Conservation (phyloP, 2,329 filamentous ascomycete species). For the Clonostachys sp. region DNA sequence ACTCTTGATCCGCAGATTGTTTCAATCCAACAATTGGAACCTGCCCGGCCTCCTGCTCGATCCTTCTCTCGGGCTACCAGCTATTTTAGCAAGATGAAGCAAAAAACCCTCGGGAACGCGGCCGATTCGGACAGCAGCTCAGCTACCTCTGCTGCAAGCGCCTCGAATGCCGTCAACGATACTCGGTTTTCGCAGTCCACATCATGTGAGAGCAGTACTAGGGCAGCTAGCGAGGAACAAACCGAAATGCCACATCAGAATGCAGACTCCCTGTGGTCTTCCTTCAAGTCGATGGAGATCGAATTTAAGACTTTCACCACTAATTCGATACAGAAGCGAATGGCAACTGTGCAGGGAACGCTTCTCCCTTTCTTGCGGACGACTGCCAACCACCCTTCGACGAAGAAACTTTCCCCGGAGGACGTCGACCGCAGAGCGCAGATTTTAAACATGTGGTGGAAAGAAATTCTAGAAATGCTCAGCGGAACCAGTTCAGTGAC, state of each 20-base stretch:
- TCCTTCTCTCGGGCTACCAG: conserved; percentile 34
- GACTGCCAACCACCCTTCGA: conserved; percentile 64
- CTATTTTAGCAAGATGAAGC: conserved; percentile 45
- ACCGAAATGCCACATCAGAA: conserved; percentile 34
- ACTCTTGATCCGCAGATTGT: not conserved
- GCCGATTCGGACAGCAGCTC: conserved; percentile 36
- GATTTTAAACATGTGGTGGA: conserved; percentile 91
- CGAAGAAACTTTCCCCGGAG: conserved; percentile 62
- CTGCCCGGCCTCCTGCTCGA: conserved; percentile 16
- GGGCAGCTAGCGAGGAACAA: conserved; percentile 37
- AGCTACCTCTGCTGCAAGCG: conserved; percentile 40
- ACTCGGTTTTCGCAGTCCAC: conserved; percentile 30
- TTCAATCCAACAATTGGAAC: not conserved
- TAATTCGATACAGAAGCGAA: conserved; percentile 70
- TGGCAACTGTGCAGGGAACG: conserved; percentile 66
- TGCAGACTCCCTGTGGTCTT: conserved; percentile 50
- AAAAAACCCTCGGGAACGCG: conserved; percentile 37
- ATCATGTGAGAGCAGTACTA: conserved; percentile 29
- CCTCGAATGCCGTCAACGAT: conserved; percentile 25
- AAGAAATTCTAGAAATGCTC: conserved; percentile 73
- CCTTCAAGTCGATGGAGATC: conserved; percentile 50
- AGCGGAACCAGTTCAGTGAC: conserved; percentile 64
- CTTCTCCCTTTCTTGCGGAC: conserved; percentile 74
- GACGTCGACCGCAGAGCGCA: conserved; percentile 76
- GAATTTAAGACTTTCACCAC: conserved; percentile 55